Percentiles rank a stretch among this genome's conserved stretches.
Conservation (phyloP, 371 early-diverging fungal species). For the Basidiobolus meristosporus region DNA sequence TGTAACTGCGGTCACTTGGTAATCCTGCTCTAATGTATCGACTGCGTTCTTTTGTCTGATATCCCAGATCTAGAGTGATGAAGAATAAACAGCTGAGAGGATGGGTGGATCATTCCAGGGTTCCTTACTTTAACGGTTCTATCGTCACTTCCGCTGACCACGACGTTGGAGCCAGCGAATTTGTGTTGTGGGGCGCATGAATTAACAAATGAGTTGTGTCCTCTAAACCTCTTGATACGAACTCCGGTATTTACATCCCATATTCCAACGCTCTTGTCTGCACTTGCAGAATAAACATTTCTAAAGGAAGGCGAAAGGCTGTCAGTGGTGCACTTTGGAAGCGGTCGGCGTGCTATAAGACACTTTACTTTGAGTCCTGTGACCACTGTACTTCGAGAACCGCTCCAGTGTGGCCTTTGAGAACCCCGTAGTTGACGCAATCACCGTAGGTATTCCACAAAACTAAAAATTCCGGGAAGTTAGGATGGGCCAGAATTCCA, state of each 20-base stretch:
- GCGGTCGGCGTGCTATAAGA: too few species aligned
- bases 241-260: conserved; percentile 65
- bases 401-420: conserved; percentile 72
- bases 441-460: conserved; percentile 89
- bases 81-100: neutral
- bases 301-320: conserved; percentile 2
- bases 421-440: conserved; percentile 62
- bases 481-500: neutral
- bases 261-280: conserved; percentile 48
- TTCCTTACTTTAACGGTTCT: conserved; percentile 34
- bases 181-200: conserved; percentile 33
- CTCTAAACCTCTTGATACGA: conserved; percentile 46
- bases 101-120: conserved; percentile 7
- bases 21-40: conserved; percentile 40
- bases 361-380: conserved; percentile 47
- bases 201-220: conserved; percentile 62
- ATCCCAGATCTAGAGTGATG: conserved; percentile 40
- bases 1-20: conserved; percentile 60
- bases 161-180: conserved; percentile 27
- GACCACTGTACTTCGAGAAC: conserved; percentile 85
- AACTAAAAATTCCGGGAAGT: conserved; percentile 19
- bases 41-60: conserved; percentile 51
- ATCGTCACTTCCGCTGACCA: conserved; percentile 67
- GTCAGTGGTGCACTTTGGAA: too few species aligned
- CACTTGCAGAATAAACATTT: conserved; percentile 50